These are phyloP conservation scores for Centrapalus pauciflorus DNA, from an alignment of 129 eudicot genomes.

Conservation along the genomic window DNA sequence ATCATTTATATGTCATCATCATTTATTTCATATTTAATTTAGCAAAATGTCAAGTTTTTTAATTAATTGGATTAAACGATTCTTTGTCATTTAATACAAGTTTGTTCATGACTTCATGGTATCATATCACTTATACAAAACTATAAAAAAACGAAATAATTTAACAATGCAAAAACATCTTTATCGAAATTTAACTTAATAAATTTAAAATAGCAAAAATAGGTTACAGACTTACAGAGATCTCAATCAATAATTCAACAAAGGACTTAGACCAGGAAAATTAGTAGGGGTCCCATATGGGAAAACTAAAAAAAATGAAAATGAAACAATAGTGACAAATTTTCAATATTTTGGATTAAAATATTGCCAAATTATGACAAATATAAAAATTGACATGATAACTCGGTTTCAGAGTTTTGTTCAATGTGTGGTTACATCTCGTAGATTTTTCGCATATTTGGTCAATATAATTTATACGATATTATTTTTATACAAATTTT, in stretches of 20 bases:
- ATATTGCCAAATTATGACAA: conserved; percentile 18
- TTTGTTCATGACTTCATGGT: too few species aligned
- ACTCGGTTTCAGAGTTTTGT: not conserved
- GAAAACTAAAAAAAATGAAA: not conserved
- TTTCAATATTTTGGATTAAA: not conserved
- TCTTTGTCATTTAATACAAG: too few species aligned
- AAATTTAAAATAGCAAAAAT: not conserved
- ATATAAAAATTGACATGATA: conserved; percentile 18
- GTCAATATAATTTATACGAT: not conserved
- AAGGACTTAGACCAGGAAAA: not conserved
- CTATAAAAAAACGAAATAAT: too few species aligned
- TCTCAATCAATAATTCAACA: conserved; percentile 18
- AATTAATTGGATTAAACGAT: too few species aligned
- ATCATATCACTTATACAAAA: too few species aligned
- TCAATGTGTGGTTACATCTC: conserved; percentile 18
- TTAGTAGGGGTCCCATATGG: not conserved
- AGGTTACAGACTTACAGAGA: conserved; percentile 2
- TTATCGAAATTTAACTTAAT: too few species aligned
- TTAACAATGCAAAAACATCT: too few species aligned
- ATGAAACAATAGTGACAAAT: conserved; percentile 15
- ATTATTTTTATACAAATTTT: not conserved
- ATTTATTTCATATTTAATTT: too few species aligned
- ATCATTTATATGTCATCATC: too few species aligned
- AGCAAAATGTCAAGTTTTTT: too few species aligned
- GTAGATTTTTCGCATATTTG: conserved; percentile 19